Evolutionary conservation across 495 filamentous ascomycete species (phyloP), one percentile per base, ranked within the genome.

Genomic region (Penicillium psychrofluorescens): DNA sequence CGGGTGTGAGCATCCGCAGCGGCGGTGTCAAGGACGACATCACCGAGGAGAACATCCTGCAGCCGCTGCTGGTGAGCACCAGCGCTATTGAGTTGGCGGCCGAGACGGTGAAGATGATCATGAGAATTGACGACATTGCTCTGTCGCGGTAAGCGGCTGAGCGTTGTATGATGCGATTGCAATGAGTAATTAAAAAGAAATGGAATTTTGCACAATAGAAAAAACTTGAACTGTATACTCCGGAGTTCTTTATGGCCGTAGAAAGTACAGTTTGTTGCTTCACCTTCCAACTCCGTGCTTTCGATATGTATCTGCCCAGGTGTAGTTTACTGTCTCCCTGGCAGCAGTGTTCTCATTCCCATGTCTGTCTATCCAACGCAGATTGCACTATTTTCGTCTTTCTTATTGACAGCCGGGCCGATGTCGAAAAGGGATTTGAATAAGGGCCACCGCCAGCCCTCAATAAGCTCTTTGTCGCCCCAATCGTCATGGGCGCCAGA

Each of bases 51-150:
- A 96, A 95, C 53, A 95, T 98, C 38, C 71, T 98, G 64, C 92
- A 98, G 74, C 92, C 92, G 8, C 70, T 98, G 62, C 67, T 98
- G 41, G 92, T 98, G 37, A 95, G 86, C 74, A 98, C 92, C 32
- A 96, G 90, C 63, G 90, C 92, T 3, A 91, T 98, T 59, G 89
- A 98, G 72, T 68, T 98, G 60, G 92, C 94, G 32, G 88, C 88
- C 2, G 92, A 98, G 76, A 97, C 92, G 44, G 90, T 95, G 51
- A 98, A 97, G 79, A 95, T 97, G 89, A 85, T 96, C 67, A 78
- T 96, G 68, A 82, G 90, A 70, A 95, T 96, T 70, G 90, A 95
- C 68, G 90, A 96, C 67, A 91, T 95, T 67, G 86, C 86, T 40
- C 65, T 85, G 56, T 79, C 77, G 56, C 63, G 78, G 61, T 82